phyloP scores from a whole-genome alignment of 2,329 filamentous ascomycete genomes.

The Lithohypha guttulata region DNA sequence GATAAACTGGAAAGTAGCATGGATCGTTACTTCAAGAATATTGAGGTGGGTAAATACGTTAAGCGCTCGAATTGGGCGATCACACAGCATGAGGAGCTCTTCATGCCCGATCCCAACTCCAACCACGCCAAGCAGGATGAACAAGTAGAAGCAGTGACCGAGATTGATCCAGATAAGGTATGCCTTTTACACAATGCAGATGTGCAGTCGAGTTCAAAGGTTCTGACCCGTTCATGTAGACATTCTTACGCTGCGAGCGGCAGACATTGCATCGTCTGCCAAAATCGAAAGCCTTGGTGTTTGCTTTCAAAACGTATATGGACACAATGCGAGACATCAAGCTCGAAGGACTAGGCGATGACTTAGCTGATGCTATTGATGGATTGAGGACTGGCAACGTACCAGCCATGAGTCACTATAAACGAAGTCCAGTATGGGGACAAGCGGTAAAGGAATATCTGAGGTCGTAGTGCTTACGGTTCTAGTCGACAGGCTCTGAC shows the following conservation, averaged over 20 bases:
- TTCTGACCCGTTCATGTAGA: constrained; percentile 23
- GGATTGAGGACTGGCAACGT: constrained; percentile 47
- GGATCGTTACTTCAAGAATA: constrained; percentile 49
- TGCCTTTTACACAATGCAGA: constrained; percentile 13
- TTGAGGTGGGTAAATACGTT: constrained; percentile 46
- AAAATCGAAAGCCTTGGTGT: constrained; percentile 43
- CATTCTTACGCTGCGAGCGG: constrained; percentile 45
- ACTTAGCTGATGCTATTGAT: constrained; percentile 47
- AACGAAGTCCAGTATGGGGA: constrained; percentile 47
- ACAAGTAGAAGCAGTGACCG: constrained; percentile 24
- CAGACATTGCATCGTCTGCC: constrained; percentile 53
- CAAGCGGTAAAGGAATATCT: constrained; percentile 44
- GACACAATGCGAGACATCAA: constrained; percentile 47
- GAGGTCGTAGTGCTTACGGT: no score
- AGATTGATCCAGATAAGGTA: constrained; percentile 37
- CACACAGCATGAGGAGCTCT: constrained; percentile 30
- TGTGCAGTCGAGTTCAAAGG: neutral
- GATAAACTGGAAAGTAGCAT: constrained; percentile 48
- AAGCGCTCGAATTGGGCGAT: constrained; percentile 44
- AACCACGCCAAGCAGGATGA: constrained; percentile 25
- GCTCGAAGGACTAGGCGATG: constrained; percentile 44
- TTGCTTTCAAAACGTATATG: constrained; percentile 53
- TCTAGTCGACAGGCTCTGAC: no score
- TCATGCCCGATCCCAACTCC: constrained; percentile 27
- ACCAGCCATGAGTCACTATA: constrained; percentile 49